Evolutionary conservation across 1,284 basidiomycete genomes (phyloP), one percentile per base, ranked within the genome.

Genomic region (Kwoniella shivajii): DNA sequence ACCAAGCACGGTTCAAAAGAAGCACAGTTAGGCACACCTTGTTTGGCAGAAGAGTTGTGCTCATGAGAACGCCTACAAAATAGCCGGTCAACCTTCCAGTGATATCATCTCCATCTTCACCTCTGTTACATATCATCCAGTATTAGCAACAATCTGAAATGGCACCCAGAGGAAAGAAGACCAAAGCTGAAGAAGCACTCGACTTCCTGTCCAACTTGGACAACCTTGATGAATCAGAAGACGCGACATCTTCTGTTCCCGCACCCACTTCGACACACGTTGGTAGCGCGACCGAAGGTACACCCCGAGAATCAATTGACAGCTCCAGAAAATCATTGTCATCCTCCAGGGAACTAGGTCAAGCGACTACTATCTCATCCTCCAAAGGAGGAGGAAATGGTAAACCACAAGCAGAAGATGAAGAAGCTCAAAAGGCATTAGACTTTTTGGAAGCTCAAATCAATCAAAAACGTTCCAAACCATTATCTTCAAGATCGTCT

Each of bases 361-460:
- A 26, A 18, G 24, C 49, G 26, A 20, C 11, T 31, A n/a, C n/a
- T n/a, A n/a, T n/a, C n/a, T n/a, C n/a, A n/a, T n/a, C n/a, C n/a
- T 20, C 42, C n/a, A 57, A 63, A n/a, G 51, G 56, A 7, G 33
- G 46, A 18, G 16, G 45, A 33, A 42, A 50, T 67, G n/a, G 69
- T 29, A 71, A 73, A 50, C 76, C 79, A 45, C 86, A 90, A 72
- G 87, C 81, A 0, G 88, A 90, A 29, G 70, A 72, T 39, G 71
- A 71, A 24, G 77, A 77, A 58, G 74, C 77, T 6, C 69, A 67
- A 14, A 65, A 65, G 60, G 90, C 90, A 16, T 84, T 94, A 41
- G 92, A 92, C 24, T 95, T 94, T 80, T 85, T 96, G 52, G 91
- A 96, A 77, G 91, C 72, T 11, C 77, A 95, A 77, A 91, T 95